Conservation (phyloP, 768 basidiomycete genomes). For the Amanita pallidorosea region DNA sequence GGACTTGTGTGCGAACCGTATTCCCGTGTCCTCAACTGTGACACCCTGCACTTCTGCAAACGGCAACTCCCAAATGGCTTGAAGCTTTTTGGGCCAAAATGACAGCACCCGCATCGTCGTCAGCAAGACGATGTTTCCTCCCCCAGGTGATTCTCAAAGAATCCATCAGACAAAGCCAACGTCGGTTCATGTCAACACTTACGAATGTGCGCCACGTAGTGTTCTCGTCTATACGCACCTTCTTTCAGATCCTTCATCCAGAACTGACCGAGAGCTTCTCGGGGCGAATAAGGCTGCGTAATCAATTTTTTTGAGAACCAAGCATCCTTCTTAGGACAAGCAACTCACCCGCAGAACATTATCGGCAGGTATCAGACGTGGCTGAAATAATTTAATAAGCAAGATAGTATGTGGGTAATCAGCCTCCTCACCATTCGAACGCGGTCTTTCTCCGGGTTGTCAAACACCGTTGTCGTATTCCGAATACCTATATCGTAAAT, state of each 20-base stretch:
- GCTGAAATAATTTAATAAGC: slow-evolving; percentile 30
- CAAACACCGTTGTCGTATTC: slow-evolving; percentile 98
- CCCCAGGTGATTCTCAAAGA: slow-evolving; percentile 36
- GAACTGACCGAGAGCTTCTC: slow-evolving; percentile 89
- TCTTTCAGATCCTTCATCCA: slow-evolving; percentile 95
- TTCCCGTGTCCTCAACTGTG: slow-evolving; percentile 83
- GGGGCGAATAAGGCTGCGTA: slow-evolving; percentile 70
- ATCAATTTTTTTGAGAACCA: slow-evolving; percentile 2
- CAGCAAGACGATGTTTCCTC: slow-evolving; percentile 72
- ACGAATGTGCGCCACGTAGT: slow-evolving; percentile 91
- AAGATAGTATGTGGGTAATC: background rate
- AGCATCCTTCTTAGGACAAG: background rate
- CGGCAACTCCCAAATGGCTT: slow-evolving; percentile 86
- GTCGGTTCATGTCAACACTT: slow-evolving; percentile 11
- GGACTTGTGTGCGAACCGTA: slow-evolving; percentile 74
- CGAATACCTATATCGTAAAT: slow-evolving; percentile 63
- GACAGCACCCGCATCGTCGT: slow-evolving; percentile 72
- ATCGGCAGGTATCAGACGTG: slow-evolving; percentile 79
- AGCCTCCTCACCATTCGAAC: slow-evolving; percentile 55
- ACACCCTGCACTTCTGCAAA: slow-evolving; percentile 82
- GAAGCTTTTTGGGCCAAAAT: slow-evolving; percentile 78
- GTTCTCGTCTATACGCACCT: slow-evolving; percentile 74
- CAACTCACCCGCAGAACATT: slow-evolving; percentile 72
- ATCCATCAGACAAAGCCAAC: background rate
- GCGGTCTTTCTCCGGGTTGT: slow-evolving; percentile 82